These are phyloP conservation scores for Colletotrichum sp. DNA, from an alignment of 2,329 filamentous ascomycete genomes.

Conservation along the genomic window DNA sequence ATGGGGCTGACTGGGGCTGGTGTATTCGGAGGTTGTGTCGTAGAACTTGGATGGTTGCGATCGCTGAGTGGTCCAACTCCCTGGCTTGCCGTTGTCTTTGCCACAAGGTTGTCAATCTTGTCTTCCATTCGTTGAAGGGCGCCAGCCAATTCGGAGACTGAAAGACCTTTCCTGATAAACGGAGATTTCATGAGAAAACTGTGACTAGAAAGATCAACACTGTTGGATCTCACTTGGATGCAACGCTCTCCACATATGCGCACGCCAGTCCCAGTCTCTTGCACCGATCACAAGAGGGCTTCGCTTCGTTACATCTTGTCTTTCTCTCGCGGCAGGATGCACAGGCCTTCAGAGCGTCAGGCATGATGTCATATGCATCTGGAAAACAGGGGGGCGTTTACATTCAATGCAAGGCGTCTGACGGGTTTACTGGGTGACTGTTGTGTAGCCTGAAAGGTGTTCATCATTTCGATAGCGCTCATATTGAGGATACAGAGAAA, in stretches of 20 bases:
- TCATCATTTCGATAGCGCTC: neutral
- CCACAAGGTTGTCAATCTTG: neutral
- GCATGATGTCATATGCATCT: neutral
- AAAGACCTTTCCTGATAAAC: neutral
- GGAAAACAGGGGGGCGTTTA: neutral
- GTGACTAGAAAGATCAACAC: neutral
- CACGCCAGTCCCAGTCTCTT: slow-evolving; percentile 1
- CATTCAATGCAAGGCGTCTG: neutral
- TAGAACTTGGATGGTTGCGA: neutral
- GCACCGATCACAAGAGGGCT: neutral
- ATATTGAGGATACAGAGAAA: neutral
- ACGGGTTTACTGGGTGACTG: neutral
- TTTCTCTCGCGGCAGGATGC: neutral
- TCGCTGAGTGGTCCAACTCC: neutral
- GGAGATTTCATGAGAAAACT: neutral
- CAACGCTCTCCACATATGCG: slow-evolving; percentile 2
- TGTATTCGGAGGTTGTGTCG: neutral
- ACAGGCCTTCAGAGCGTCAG: neutral
- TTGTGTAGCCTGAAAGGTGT: neutral
- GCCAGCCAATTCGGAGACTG: neutral
- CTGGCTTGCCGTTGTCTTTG: neutral
- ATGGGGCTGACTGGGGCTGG: neutral
- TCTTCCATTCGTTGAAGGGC: neutral
- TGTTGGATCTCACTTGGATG: neutral
- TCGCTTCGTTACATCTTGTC: slow-evolving; percentile 5